A percentile compares a stretch with the other conserved stretches of the same genome.
Conservation (phyloP, 2,329 filamentous ascomycete genomes). For the Hirsutella thompsonii region DNA sequence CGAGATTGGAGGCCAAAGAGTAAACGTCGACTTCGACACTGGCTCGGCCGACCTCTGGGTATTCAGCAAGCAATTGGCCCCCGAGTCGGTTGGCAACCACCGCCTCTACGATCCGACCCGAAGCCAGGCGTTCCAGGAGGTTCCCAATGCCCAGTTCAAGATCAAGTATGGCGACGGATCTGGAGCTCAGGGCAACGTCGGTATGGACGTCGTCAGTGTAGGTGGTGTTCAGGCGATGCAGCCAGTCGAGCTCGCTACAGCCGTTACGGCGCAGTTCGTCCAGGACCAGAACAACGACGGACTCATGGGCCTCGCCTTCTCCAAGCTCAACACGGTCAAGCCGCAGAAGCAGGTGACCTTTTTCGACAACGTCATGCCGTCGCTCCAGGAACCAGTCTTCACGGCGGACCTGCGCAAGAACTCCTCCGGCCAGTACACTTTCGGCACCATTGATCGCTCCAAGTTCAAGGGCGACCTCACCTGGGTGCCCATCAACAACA, state of each 20-base stretch:
- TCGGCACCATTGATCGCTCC: slow-evolving; percentile 49
- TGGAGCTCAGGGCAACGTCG: slow-evolving; percentile 49
- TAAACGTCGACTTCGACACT: slow-evolving; percentile 64
- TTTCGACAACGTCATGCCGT: slow-evolving; percentile 54
- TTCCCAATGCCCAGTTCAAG: slow-evolving; percentile 38
- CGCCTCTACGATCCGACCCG: slow-evolving; percentile 21
- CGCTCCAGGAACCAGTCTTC: slow-evolving; percentile 52
- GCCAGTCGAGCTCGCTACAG: slow-evolving; percentile 53
- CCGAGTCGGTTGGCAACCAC: slow-evolving; percentile 28
- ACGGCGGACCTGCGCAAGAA: slow-evolving; percentile 52
- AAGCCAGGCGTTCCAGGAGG: slow-evolving; percentile 19
- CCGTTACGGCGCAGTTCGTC: slow-evolving; percentile 44
- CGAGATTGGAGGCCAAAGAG: slow-evolving; percentile 52
- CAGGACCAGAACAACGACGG: slow-evolving; percentile 50
- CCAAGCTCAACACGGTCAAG: slow-evolving; percentile 49
- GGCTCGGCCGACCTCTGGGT: slow-evolving; percentile 67
- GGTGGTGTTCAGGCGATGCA: slow-evolving; percentile 51
- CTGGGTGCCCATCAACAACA: slow-evolving; percentile 47
- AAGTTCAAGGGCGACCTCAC: slow-evolving; percentile 50
- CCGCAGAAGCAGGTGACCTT: slow-evolving; percentile 57
- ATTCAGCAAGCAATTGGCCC: slow-evolving; percentile 47
- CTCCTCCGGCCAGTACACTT: slow-evolving; percentile 52
- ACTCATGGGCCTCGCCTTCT: slow-evolving; percentile 57
- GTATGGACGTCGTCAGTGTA: slow-evolving; percentile 53
- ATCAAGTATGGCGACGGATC: slow-evolving; percentile 61